phyloP scores from a whole-genome alignment of 2,329 filamentous ascomycete genomes.

The Knoxdaviesia capensis region DNA sequence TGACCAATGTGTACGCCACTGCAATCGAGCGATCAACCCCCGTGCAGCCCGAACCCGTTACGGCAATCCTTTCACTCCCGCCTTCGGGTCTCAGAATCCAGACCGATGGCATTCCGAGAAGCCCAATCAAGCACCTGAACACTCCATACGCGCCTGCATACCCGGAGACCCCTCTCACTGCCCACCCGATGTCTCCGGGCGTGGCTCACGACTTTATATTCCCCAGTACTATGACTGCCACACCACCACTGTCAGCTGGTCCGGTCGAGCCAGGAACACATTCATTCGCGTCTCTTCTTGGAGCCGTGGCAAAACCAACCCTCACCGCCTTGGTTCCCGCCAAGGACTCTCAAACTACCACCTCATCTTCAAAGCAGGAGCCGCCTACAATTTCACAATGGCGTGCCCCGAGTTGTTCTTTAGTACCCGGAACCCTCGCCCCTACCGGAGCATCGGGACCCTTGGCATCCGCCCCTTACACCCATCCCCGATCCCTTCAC shows the following conservation, averaged over 20 bases:
- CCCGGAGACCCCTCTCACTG: slow-evolving; percentile 33
- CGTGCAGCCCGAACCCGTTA: slow-evolving; percentile 23
- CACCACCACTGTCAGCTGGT: slow-evolving; percentile 35
- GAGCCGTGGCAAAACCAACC: too few relatives aligned
- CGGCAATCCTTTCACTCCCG: slow-evolving; percentile 24
- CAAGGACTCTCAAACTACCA: too few relatives aligned
- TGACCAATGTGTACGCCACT: slow-evolving; percentile 43
- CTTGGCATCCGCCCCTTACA: slow-evolving; percentile 24
- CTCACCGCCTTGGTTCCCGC: too few relatives aligned
- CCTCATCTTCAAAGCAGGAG: too few relatives aligned
- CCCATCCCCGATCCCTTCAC: slow-evolving; percentile 34
- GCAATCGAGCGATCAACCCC: slow-evolving; percentile 39
- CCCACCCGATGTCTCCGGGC: slow-evolving; percentile 26
- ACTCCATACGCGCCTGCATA: slow-evolving; percentile 17
- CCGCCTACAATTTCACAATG: too few relatives aligned
- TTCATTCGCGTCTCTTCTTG: too few relatives aligned
- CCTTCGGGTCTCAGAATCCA: slow-evolving; percentile 7
- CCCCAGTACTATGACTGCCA: slow-evolving; percentile 37
- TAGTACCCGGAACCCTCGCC: too few relatives aligned
- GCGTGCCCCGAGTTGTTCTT: too few relatives aligned
- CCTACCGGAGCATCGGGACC: too few relatives aligned
- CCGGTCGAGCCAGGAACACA: slow-evolving; percentile 15
- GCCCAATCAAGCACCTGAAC: neutral
- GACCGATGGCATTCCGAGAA: neutral
- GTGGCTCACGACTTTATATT: slow-evolving; percentile 23